These are phyloP conservation scores for Cladosporium sp. DNA, from an alignment of 2,329 filamentous ascomycete species.

Conservation along the genomic window DNA sequence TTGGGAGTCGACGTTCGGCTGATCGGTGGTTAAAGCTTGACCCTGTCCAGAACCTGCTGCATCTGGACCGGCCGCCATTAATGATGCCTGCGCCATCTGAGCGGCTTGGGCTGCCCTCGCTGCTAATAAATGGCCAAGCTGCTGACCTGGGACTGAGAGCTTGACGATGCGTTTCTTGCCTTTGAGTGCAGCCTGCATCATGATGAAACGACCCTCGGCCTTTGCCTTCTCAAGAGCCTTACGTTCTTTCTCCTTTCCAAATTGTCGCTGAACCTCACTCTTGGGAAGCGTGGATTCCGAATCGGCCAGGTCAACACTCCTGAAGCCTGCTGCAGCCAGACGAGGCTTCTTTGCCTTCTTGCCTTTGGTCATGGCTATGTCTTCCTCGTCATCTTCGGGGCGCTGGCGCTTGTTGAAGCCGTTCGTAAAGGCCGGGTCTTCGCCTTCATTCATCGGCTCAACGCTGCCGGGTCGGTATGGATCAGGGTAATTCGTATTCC, in stretches of 20 bases:
- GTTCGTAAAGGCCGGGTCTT: conserved; percentile 17
- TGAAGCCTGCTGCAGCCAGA: conserved; percentile 29
- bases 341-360: conserved; percentile 32
- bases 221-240: conserved; percentile 36
- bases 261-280: conserved; percentile 43
- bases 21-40: not conserved
- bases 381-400: conserved; percentile 28
- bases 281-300: conserved; percentile 29
- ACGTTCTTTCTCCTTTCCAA: conserved; percentile 42
- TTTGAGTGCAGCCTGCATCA: conserved; percentile 42
- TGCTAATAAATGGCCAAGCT: conserved; percentile 34
- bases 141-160: conserved; percentile 33
- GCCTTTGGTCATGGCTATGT: conserved; percentile 34
- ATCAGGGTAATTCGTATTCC: conserved; percentile 10
- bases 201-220: conserved; percentile 41
- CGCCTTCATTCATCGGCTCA: conserved; percentile 26
- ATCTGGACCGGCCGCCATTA: not conserved
- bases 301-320: conserved; percentile 28
- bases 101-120: conserved; percentile 27
- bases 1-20: not conserved
- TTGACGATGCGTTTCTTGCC: conserved; percentile 42
- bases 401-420: conserved; percentile 17
- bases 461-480: conserved; percentile 30
- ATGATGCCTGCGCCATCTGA: conserved; percentile 15
- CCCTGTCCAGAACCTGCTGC: not conserved